Evolutionary conservation across 345 rosid species (phyloP), one percentile per base, ranked within the genome.

Genomic region (Viola odorata): DNA sequence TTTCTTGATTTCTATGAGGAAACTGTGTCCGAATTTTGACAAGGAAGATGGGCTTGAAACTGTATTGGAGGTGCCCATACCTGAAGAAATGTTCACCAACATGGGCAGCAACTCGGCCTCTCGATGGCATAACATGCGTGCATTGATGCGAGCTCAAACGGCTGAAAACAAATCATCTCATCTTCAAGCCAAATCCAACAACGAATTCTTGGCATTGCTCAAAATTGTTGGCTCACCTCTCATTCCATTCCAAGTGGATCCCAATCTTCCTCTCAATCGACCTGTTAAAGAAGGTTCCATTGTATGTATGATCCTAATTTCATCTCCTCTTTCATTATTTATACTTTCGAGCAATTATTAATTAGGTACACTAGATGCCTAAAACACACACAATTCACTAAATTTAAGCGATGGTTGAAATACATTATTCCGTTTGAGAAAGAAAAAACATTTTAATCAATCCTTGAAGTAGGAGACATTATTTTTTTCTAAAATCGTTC

Each of bases 161-260:
- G 50, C 72, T 4, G 65, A 67, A 8, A 61, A 74, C 0, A 61
- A 74, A 1, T 72, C 85, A 0, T 60, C 78, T 1, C 88, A 69
- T 74, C 87, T 90, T 60, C 95, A 78, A 12, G 77, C 97, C 11
- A 86, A 81, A 64, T 88, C 96, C 3, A 79, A 80, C 55, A 82
- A 58, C 7, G 99, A 94, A 80, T 90, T 94, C 65, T 71, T 86
- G 67, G 90, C 99, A 3, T 81, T 94, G 88, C 84, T 94, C 50
- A 94, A 94, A 80, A 86, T 88, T 15, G 95, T 94, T 23, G 96
- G 99, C 7, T 78, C 91, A 55, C 96, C 99, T 72, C 90, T 90
- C 37, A 75, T 90, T 60, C 96, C 99, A 37, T 88, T 86, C 37
- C 95, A 84, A 60, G 80, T 83, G 45, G 83, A 77, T 32, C 73